Conservation (phyloP, 2,329 filamentous ascomycete species). For the Helminthosporium solani region DNA sequence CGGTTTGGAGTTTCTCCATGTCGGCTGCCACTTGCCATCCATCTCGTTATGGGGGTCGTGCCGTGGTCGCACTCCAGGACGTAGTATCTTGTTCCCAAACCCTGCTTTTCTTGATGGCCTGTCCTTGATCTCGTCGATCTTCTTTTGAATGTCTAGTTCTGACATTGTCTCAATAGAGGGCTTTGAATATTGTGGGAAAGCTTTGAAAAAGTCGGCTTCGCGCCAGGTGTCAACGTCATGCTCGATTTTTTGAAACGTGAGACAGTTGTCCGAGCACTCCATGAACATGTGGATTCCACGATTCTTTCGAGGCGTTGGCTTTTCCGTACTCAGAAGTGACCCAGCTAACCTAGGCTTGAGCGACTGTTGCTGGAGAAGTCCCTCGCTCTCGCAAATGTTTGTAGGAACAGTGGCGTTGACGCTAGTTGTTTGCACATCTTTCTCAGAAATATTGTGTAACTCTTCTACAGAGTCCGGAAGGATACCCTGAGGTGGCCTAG, state of each 20-base stretch:
- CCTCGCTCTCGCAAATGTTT: too few relatives aligned
- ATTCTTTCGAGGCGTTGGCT: neutral
- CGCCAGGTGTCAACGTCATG: neutral
- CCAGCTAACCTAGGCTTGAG: neutral
- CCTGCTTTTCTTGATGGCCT: constrained; percentile 41
- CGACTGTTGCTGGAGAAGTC: too few relatives aligned
- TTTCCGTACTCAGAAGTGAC: neutral
- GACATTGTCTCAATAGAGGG: constrained; percentile 21
- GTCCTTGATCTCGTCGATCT: constrained; percentile 26
- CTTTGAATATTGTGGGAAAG: constrained; percentile 6
- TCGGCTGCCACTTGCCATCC: constrained; percentile 13
- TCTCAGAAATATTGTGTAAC: too few relatives aligned
- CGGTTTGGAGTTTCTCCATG: neutral
- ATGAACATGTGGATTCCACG: constrained; percentile 5
- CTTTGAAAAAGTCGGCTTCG: constrained; percentile 11
- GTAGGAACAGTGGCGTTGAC: too few relatives aligned
- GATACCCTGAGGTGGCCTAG: neutral
- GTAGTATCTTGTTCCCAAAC: constrained; percentile 20
- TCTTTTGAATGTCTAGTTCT: constrained; percentile 17
- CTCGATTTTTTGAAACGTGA: neutral
- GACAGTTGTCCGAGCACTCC: constrained; percentile 1
- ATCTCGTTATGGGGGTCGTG: constrained; percentile 22
- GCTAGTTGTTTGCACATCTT: too few relatives aligned
- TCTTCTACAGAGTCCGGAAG: too few relatives aligned
- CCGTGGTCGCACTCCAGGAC: constrained; percentile 15